Evolutionary conservation across 2,329 filamentous ascomycete genomes (phyloP), one percentile per base, ranked within the genome.

Genomic region (Colletotrichum falcatum): DNA sequence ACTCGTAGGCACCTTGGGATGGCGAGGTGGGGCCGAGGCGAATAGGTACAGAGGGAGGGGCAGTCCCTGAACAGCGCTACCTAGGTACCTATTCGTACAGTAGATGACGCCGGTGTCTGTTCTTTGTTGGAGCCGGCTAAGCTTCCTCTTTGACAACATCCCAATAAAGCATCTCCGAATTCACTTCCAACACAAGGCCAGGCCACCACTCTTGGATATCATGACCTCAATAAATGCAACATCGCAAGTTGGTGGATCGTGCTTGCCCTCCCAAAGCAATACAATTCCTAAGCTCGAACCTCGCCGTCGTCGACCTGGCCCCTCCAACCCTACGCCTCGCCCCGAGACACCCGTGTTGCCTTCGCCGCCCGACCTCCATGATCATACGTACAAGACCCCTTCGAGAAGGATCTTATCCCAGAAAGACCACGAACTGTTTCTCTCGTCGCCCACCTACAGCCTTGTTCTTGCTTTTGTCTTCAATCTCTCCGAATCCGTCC

Each of bases 381-480:
- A 82, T 55, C 84, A 91, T 77, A 82, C 80, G 7, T 97, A 93
- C 83, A 83, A 85, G 68, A 83, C 83, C 7, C 96, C 96, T 0
- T 88, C 86, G 16, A 88, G 95, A 71, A 89, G 95, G 11, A 98
- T 99, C 62, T 83, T 99, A 16, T 95, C 94, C 3, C 85, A 85
- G 2, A 84, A 88, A 59, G 96, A 99, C 75, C 95, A 97, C 78
- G 87, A 93, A 23, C 82, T 94, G 5, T 99, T 98, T 76, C 86
- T 94, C 23, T 83, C 88, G 0, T 98, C 95, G 0, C 85, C 91
- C 0, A 91, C 95, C 8, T 92, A 93, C 79, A 85, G 85, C 9
- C 87, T 98, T 49, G 87, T 99, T 53, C 84, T 93, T 68, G 90
- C 93, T 26, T 99, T 97, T 82, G 87, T 98, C 72, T 98, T 97